Conservation (phyloP, 352 stramenopile species). For the Pythium phragmitis region DNA sequence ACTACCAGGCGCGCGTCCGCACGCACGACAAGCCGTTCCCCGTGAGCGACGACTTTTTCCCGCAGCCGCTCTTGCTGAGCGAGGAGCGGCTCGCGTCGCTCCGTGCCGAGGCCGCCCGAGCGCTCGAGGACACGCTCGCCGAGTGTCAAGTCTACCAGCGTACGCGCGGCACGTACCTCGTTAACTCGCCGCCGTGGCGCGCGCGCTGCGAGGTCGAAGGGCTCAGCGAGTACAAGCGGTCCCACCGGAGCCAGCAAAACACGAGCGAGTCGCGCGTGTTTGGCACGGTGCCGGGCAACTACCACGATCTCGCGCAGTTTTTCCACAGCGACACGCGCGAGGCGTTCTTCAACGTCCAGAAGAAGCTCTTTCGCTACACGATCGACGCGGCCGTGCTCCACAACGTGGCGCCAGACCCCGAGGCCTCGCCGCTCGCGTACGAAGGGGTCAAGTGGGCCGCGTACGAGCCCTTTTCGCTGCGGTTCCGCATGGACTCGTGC, state of each 20-base stretch:
- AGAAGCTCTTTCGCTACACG: constrained; percentile 18
- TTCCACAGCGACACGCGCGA: constrained; percentile 20
- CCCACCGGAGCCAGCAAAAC: constrained; percentile 9
- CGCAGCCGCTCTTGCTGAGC: constrained; percentile 11
- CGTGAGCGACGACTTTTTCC: constrained; percentile 17
- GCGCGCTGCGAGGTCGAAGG: constrained; percentile 15
- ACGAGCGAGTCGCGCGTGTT: constrained; percentile 16
- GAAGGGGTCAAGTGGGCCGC: constrained; percentile 27
- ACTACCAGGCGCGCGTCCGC: constrained; percentile 7
- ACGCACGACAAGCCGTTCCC: constrained; percentile 14
- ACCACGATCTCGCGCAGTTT: constrained; percentile 20
- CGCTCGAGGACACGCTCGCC: constrained; percentile 10
- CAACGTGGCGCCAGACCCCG: constrained; percentile 7
- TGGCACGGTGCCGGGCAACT: constrained; percentile 20
- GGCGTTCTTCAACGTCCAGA: constrained; percentile 26
- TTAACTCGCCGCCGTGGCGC: constrained; percentile 11
- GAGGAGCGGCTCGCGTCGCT: constrained; percentile 10
- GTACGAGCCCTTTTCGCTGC: constrained; percentile 24
- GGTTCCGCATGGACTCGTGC: constrained; percentile 23
- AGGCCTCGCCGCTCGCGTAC: constrained; percentile 4
- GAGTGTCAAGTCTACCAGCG: constrained; percentile 11
- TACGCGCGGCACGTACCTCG: constrained; percentile 19
- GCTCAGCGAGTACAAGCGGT: constrained; percentile 20
- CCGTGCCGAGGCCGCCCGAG: constrained; percentile 12
- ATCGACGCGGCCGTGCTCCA: constrained; percentile 18